phyloP scores from a whole-genome alignment of 345 rosid genomes.

The Salix arbutifolia region DNA sequence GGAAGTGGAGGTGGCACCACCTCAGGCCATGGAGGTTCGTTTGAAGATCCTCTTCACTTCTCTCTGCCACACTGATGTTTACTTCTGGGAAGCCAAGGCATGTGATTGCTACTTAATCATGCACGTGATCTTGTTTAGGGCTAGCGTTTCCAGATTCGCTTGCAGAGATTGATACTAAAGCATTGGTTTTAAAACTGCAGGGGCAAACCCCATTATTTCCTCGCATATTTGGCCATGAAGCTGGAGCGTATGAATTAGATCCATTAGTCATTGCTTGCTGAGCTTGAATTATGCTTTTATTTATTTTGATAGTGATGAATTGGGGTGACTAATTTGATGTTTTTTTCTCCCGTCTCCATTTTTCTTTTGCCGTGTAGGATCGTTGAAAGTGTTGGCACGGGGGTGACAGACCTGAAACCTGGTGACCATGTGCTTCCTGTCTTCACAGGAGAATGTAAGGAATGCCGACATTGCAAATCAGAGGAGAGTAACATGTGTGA shows the following conservation, averaged over 20 bases:
- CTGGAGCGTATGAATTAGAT: slow-evolving; percentile 12
- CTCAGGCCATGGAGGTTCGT: slow-evolving; percentile 44
- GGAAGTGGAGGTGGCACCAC: slow-evolving; percentile 54
- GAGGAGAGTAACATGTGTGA: slow-evolving; percentile 38
- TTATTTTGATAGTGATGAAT: not conserved
- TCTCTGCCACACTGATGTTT: slow-evolving; percentile 46
- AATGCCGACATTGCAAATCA: slow-evolving; percentile 30
- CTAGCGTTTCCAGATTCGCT: not conserved
- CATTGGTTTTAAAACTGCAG: slow-evolving; percentile 2
- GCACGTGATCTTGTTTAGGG: no score
- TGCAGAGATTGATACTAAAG: not conserved
- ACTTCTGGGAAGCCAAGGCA: slow-evolving; percentile 56
- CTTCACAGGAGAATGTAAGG: slow-evolving; percentile 41
- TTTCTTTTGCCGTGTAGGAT: not conserved
- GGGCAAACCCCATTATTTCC: slow-evolving; percentile 19
- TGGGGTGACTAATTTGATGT: not conserved
- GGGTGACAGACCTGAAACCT: slow-evolving; percentile 33
- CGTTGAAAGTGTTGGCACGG: slow-evolving; percentile 45
- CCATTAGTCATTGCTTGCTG: not conserved
- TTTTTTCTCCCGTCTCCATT: not conserved
- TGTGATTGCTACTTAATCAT: not conserved
- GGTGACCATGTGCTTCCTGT: slow-evolving; percentile 44
- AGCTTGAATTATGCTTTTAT: not conserved
- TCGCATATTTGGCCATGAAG: slow-evolving; percentile 19
- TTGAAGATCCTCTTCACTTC: slow-evolving; percentile 37